Conservation (phyloP, 1,284 basidiomycete species). For the Trichosporon ovoides region DNA sequence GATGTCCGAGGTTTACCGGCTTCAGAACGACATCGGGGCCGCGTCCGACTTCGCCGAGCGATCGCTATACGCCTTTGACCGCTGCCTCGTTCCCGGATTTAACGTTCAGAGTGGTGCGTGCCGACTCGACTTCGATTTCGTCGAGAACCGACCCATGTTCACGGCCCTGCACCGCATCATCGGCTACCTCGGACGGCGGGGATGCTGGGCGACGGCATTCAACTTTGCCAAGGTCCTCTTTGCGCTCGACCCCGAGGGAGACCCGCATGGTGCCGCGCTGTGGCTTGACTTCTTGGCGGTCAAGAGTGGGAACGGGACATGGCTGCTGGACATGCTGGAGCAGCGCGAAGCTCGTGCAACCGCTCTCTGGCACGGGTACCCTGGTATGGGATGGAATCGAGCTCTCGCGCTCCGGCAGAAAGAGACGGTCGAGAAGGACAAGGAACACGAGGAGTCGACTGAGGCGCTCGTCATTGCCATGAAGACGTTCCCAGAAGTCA, state of each 20-base stretch:
- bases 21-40: slow-evolving; percentile 77
- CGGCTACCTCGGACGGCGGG: slow-evolving; percentile 76
- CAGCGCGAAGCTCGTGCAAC: slow-evolving; percentile 37
- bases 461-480: slow-evolving; percentile 67
- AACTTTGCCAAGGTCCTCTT: slow-evolving; percentile 79
- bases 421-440: slow-evolving; percentile 55
- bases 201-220: slow-evolving; percentile 79
- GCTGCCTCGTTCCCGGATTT: slow-evolving; percentile 75
- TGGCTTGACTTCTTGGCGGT: slow-evolving; percentile 78
- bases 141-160: slow-evolving; percentile 49
- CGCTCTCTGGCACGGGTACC: slow-evolving; percentile 58
- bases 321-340: slow-evolving; percentile 66
- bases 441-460: slow-evolving; percentile 59
- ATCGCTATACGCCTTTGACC: slow-evolving; percentile 81
- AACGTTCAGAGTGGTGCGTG: slow-evolving; percentile 71
- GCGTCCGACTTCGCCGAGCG: slow-evolving; percentile 80
- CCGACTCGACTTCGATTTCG: slow-evolving; percentile 72
- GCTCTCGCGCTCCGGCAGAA: slow-evolving; percentile 64
- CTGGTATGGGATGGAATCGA: slow-evolving; percentile 73
- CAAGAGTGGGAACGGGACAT: slow-evolving; percentile 70
- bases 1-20: slow-evolving; percentile 66
- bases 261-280: slow-evolving; percentile 77
- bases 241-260: slow-evolving; percentile 70
- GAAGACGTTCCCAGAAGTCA: slow-evolving; percentile 68
- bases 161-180: slow-evolving; percentile 68